These are phyloP conservation scores for Cyathus striatus DNA, from an alignment of 768 basidiomycete genomes.

Conservation along the genomic window DNA sequence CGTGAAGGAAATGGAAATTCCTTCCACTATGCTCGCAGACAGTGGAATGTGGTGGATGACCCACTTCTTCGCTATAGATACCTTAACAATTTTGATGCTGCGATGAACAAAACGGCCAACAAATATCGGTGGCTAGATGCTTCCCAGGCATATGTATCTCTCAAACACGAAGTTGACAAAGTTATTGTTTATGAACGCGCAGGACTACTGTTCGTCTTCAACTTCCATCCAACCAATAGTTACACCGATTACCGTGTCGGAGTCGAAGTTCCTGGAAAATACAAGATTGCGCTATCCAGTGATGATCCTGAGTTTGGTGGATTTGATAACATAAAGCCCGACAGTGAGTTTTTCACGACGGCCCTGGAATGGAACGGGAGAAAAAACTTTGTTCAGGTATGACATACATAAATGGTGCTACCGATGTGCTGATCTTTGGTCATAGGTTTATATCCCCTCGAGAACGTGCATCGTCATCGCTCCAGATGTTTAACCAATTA, in stretches of 20 bases:
- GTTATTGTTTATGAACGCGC: constrained; percentile 92
- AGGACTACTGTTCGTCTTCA: constrained; percentile 92
- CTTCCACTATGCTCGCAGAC: constrained; percentile 94
- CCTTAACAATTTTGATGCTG: constrained; percentile 88
- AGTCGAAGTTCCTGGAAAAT: constrained; percentile 80
- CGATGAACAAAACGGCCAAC: constrained; percentile 86
- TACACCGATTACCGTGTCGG: constrained; percentile 95
- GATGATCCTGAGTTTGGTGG: constrained; percentile 91
- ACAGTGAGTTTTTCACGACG: constrained; percentile 71
- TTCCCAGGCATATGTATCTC: constrained; percentile 84
- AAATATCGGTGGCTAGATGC: constrained; percentile 81
- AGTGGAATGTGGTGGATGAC: constrained; percentile 95
- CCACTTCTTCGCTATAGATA: constrained; percentile 83
- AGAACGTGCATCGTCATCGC: constrained; percentile 65
- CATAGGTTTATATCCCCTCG: constrained; percentile 66
- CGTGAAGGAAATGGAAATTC: constrained; percentile 93
- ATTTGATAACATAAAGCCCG: constrained; percentile 70
- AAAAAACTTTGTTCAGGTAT: constrained; percentile 84
- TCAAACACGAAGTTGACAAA: constrained; percentile 93
- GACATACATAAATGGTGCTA: too few species aligned
- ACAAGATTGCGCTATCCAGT: constrained; percentile 71
- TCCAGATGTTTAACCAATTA: too few species aligned
- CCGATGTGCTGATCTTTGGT: too few species aligned
- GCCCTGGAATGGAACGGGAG: constrained; percentile 90
- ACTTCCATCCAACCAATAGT: constrained; percentile 90